Percentiles rank a stretch among this genome's conserved stretches.
Conservation (phyloP, 352 stramenopile genomes). For the Thraustochytrium sp. region DNA sequence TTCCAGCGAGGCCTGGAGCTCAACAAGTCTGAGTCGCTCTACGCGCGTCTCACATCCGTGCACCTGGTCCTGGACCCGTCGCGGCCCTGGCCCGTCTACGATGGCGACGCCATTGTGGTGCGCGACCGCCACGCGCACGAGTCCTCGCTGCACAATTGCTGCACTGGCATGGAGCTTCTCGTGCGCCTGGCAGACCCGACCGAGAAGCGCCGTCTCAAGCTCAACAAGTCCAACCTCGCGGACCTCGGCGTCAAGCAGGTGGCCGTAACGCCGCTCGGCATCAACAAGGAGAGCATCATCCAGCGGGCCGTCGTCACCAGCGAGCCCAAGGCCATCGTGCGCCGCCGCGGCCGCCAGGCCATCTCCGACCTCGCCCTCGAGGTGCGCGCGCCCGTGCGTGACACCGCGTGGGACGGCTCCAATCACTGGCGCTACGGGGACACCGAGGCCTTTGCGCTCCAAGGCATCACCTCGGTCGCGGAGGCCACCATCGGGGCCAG, state of each 20-base stretch:
- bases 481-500: constrained; percentile 17
- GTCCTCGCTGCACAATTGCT: not conserved
- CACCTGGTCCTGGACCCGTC: not conserved
- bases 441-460: not conserved
- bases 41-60: not conserved
- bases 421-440: constrained; percentile 9
- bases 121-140: not conserved
- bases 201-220: constrained; percentile 13
- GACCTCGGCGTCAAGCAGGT: not conserved
- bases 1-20: not conserved
- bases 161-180: not conserved
- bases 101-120: constrained; percentile 3
- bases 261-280: not conserved
- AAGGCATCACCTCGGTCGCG: not conserved
- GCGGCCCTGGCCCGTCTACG: not conserved
- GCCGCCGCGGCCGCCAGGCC: not conserved
- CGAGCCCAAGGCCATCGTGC: not conserved
- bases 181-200: not conserved
- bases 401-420: constrained; percentile 6
- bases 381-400: constrained; percentile 16
- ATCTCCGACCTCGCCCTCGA: constrained; percentile 6
- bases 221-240: constrained; percentile 19
- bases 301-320: not conserved
- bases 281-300: not conserved
- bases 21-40: not conserved